These are phyloP conservation scores for Pulveroboletus sp. DNA, from an alignment of 1,284 basidiomycete species.

Conservation along the genomic window DNA sequence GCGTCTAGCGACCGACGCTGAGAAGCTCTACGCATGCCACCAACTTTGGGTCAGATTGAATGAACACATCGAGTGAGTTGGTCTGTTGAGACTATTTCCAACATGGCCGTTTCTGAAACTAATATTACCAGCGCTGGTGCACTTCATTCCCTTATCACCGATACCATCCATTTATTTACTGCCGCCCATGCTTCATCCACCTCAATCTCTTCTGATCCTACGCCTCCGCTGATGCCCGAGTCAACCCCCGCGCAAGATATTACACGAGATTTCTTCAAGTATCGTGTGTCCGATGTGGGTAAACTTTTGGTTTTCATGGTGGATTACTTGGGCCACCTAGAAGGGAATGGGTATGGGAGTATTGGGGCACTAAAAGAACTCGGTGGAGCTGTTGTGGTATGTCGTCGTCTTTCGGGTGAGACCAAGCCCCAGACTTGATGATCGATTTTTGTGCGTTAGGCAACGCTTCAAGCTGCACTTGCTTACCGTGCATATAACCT, in stretches of 20 bases:
- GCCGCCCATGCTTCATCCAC: slow-evolving; percentile 62
- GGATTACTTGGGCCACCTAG: slow-evolving; percentile 37
- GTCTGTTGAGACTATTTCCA: background rate
- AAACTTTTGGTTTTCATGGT: slow-evolving; percentile 55
- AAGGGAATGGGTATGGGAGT: slow-evolving; percentile 28
- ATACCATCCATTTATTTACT: slow-evolving; percentile 69
- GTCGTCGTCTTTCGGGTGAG: slow-evolving; percentile 24
- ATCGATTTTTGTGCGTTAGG: slow-evolving; percentile 43
- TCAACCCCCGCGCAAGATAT: slow-evolving; percentile 59
- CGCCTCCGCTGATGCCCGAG: slow-evolving; percentile 17
- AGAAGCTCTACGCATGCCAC: slow-evolving; percentile 82
- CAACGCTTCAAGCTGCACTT: slow-evolving; percentile 70
- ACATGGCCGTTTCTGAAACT: slow-evolving; percentile 1
- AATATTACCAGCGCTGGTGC: slow-evolving; percentile 44
- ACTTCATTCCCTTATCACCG: slow-evolving; percentile 59
- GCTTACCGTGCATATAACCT: slow-evolving; percentile 73
- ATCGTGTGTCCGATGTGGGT: slow-evolving; percentile 63
- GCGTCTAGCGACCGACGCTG: slow-evolving; percentile 80
- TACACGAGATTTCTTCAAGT: slow-evolving; percentile 84
- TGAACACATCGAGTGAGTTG: slow-evolving; percentile 60
- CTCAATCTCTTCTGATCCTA: slow-evolving; percentile 13
- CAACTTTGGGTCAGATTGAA: slow-evolving; percentile 88
- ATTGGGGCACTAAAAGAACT: slow-evolving; percentile 34
- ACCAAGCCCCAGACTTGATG: background rate
- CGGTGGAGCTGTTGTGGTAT: slow-evolving; percentile 60